Conservation (phyloP, 1,139 yeast genomes). For the Magnusiomyces ingens region DNA sequence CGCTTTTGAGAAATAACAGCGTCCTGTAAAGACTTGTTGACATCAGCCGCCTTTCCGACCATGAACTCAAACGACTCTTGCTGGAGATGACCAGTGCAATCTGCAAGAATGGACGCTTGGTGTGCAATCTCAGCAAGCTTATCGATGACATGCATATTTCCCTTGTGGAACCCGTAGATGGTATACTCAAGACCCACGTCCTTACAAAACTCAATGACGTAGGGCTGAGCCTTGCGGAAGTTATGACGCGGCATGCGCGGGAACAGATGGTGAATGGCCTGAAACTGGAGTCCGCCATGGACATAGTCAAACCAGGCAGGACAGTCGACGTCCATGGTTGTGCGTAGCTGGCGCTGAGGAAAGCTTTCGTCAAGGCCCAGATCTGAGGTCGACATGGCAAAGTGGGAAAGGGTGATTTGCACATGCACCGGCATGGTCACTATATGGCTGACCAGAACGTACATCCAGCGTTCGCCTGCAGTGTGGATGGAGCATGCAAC, state of each 20-base stretch:
- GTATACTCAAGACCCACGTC: constrained; percentile 76
- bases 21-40: constrained; percentile 9
- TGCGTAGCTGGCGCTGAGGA: constrained; percentile 71
- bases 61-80: constrained; percentile 15
- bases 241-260: constrained; percentile 89
- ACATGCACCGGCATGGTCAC: constrained; percentile 88
- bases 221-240: constrained; percentile 64
- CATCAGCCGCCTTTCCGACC: constrained; percentile 9
- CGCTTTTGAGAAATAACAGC: constrained; percentile 13
- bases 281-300: constrained; percentile 91
- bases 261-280: constrained; percentile 82
- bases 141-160: constrained; percentile 63
- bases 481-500: constrained; percentile 48
- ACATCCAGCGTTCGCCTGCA: constrained; percentile 47
- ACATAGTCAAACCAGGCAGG: constrained; percentile 87
- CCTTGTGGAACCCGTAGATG: constrained; percentile 76
- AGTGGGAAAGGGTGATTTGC: constrained; percentile 82
- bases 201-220: constrained; percentile 65
- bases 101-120: constrained; percentile 67
- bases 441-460: constrained; percentile 65
- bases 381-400: constrained; percentile 90
- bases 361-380: constrained; percentile 79
- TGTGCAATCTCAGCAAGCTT: constrained; percentile 70
- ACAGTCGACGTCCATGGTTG: constrained; percentile 94
- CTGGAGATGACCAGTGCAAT: constrained; percentile 47